Evolutionary conservation across 352 stramenopile species (phyloP), one percentile per base, ranked within the genome.

Genomic region (Phytophthora syringae): DNA sequence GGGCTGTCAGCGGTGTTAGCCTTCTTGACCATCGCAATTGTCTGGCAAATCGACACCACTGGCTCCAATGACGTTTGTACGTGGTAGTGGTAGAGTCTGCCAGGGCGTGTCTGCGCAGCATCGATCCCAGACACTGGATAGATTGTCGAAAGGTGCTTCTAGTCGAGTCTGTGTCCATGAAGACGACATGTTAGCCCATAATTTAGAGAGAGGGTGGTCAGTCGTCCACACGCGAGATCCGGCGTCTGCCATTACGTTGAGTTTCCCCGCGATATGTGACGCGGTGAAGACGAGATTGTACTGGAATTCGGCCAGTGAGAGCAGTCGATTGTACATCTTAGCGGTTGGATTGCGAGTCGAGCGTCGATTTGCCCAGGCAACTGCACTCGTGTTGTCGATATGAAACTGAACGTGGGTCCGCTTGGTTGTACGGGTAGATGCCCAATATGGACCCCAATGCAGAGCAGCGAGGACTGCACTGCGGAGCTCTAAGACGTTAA

Each of bases 231-330:
- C 66, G 2, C 66, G 53, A 16, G 59, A 70, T 24, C 58, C 52
- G 7, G 43, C 52, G 37, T 74, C 59, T 0, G 59, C 32, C 32
- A 39, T 39, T 15, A 39, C 12, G 42, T 69, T 76, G 24, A 48
- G 21, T 20, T 59, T 51, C n/a, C 56, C 61, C 1, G 61, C 2
- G 7, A 75, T 65, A 20, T 75, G 67, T 7, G 58, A 9, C 2
- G 56, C 61, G 0, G 57, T 49, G 22, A 68, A 60, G 4, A 27
- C 12, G 16, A 71, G 10, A n/a, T 66, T 40, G 48, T 63, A 68
- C 44, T 68, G 43, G n/a, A 71, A 62, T 27, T 76, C 62, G 7
- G 57, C 52, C 1, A 70, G 37, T 2, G 45, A 71, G 0, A 71
- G 45, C 0, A 70, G 30, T 11, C 66, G 24, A 18, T 64, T 64